Base-by-base conservation (phyloP, 1,139 yeast genomes). In the Kodamaea fungicola region DNA sequence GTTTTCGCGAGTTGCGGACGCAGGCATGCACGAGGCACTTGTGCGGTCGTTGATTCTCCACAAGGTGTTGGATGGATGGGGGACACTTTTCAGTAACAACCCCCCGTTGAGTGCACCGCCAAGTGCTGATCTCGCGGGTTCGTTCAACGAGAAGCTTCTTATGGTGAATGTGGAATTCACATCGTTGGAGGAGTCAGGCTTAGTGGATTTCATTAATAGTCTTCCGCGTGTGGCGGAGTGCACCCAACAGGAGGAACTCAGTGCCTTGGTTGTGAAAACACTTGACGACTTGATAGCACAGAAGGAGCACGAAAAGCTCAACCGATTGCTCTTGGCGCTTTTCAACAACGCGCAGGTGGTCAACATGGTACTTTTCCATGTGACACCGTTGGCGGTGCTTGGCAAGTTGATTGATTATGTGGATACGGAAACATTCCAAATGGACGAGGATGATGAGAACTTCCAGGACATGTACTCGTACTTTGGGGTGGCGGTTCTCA, bases 401-500 rank as follows among this genome's bases (percentile, higher is more conserved):
- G 42, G 46, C 27, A 59, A 55, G 39, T 43, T 71, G 29, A 55
- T 67, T 3, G 60, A 57, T 23, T 61, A 61, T 40, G 49, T 70
- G 12, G 76, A 71, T 42, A 43, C 43, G 24, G 66, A 66, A 26
- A 42, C 52, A 6, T 68, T 67, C 38, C 55, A 51, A 31, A 52
- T 57, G 22, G 74, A 64, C 30, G 73, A 70, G 13, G 81, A 74
- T 32, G 79, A 73, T 35, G 70, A 74, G 35, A 78, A 80, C 49
- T 76, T 77, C 48, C 92, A 83, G 52, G 92, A 84, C 26, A 57
- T 68, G n/a, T 84, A 80, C 51, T 67, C 85, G 1, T 80, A 82
- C 38, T 78, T 82, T 54, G 90, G 94, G 0, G 64, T 75, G 12
- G 59, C 79, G 2, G 50, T 82, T 19, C 56, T 82, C 30, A 69